These are phyloP conservation scores for Saussurea involucrata DNA, from an alignment of 129 eudicot species.

Conservation along the genomic window DNA sequence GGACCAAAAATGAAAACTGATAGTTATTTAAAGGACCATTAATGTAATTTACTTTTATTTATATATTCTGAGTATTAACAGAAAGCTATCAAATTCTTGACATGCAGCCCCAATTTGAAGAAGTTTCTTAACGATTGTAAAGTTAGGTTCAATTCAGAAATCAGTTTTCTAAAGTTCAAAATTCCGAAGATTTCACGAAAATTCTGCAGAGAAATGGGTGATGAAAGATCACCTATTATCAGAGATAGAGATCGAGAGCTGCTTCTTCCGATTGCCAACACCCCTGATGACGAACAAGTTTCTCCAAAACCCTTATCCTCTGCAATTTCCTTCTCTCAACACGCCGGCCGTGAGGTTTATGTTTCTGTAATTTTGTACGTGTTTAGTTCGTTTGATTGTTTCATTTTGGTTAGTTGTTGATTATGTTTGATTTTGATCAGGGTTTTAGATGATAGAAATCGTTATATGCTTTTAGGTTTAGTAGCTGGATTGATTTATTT, in stretches of 20 bases:
- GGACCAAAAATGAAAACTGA: background rate
- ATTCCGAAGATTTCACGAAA: conserved; percentile 10
- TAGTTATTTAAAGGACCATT: background rate
- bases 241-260: conserved; percentile 84
- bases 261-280: conserved; percentile 65
- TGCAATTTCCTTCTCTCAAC: conserved; percentile 52
- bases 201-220: conserved; percentile 43
- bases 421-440: background rate
- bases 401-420: conserved; percentile 2
- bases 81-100: conserved; percentile 13
- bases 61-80: conserved; percentile 1
- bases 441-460: background rate
- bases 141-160: background rate
- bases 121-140: conserved; percentile 7
- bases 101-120: conserved; percentile 20
- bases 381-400: background rate
- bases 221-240: conserved; percentile 50
- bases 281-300: conserved; percentile 36
- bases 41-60: background rate
- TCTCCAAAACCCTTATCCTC: conserved; percentile 59
- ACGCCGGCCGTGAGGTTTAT: conserved; percentile 72
- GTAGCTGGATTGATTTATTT: conserved; percentile 4
- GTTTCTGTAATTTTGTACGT: background rate
- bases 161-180: background rate
- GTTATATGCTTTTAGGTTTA: background rate